Percentiles rank a stretch among this genome's conserved stretches.
phyloP scores from a whole-genome alignment of 2,329 filamentous ascomycete genomes.

The Fusarium neocosmosporiellum region DNA sequence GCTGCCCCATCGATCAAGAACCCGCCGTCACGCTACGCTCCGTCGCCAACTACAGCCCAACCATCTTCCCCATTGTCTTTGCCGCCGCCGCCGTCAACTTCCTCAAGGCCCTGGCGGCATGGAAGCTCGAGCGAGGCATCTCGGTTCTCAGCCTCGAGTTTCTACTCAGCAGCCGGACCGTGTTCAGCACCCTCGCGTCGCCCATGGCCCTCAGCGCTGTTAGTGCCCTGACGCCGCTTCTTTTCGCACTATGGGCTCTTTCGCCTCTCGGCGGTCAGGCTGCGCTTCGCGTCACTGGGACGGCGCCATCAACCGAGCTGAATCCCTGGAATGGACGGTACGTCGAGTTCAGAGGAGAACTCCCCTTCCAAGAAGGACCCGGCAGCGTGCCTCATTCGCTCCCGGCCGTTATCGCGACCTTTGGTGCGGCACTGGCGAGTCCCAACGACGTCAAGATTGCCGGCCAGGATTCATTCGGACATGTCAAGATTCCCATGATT shows the following conservation, averaged over 20 bases:
- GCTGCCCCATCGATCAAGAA: background rate
- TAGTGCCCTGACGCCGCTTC: constrained; percentile 6
- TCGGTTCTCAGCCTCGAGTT: constrained; percentile 20
- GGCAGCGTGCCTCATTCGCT: background rate
- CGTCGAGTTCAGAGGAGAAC: constrained; percentile 7
- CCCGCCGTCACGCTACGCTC: background rate
- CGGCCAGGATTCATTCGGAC: constrained; percentile 17
- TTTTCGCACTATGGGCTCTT: constrained; percentile 16
- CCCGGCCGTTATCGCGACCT: constrained; percentile 1
- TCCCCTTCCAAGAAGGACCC: background rate
- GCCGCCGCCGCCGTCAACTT: constrained; percentile 14
- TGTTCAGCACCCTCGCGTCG: constrained; percentile 12
- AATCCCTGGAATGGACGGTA: constrained; percentile 11
- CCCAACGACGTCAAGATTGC: constrained; percentile 6
- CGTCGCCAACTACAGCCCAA: constrained; percentile 3
- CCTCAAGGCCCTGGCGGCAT: constrained; percentile 13
- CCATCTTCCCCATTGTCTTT: constrained; percentile 23
- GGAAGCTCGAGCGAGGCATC: constrained; percentile 22
- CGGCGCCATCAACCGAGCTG: background rate
- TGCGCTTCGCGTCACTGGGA: constrained; percentile 6
- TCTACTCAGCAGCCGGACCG: constrained; percentile 19
- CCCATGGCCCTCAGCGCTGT: background rate
- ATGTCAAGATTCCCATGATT: constrained; percentile 21
- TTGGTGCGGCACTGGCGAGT: constrained; percentile 4
- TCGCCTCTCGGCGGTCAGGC: constrained; percentile 21